Conservation (phyloP, 768 basidiomycete species). For the Clitopilus hobsonii region DNA sequence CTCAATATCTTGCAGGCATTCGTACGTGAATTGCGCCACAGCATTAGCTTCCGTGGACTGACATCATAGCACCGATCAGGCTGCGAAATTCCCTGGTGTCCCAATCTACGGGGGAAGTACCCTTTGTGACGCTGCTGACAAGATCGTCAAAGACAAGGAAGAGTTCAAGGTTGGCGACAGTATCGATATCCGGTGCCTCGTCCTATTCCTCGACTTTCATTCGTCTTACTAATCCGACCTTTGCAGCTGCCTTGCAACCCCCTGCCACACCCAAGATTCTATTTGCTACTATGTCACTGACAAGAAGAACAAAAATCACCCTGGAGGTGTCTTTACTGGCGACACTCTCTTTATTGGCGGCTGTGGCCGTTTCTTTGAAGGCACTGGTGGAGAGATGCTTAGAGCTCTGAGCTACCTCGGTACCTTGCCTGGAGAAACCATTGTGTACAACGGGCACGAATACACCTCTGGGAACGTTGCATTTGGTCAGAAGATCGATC, state of each 20-base stretch:
- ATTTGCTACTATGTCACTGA: constrained; percentile 84
- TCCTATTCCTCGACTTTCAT: background rate
- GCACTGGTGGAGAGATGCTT: constrained; percentile 76
- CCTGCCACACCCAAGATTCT: constrained; percentile 95
- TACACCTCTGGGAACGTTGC: constrained; percentile 74
- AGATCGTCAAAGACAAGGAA: constrained; percentile 76
- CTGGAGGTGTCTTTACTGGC: constrained; percentile 88
- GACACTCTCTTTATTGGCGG: constrained; percentile 89
- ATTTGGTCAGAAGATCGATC: constrained; percentile 65
- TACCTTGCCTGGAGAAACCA: constrained; percentile 71
- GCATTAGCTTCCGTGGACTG: background rate
- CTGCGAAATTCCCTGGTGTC: constrained; percentile 37
- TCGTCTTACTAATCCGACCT: constrained; percentile 7
- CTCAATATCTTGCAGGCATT: constrained; percentile 34
- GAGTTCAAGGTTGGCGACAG: constrained; percentile 69
- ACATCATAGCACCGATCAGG: constrained; percentile 22
- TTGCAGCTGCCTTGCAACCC: constrained; percentile 74
- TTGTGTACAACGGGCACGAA: constrained; percentile 89
- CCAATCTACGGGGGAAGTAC: constrained; percentile 81
- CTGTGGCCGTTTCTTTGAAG: constrained; percentile 95
- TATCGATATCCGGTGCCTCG: constrained; percentile 51
- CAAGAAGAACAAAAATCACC: constrained; percentile 37
- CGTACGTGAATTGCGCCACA: constrained; percentile 29
- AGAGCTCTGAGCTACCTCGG: constrained; percentile 65
- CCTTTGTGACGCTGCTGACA: constrained; percentile 59